phyloP scores from a whole-genome alignment of 2,329 filamentous ascomycete species.

The Aspergillus niger region DNA sequence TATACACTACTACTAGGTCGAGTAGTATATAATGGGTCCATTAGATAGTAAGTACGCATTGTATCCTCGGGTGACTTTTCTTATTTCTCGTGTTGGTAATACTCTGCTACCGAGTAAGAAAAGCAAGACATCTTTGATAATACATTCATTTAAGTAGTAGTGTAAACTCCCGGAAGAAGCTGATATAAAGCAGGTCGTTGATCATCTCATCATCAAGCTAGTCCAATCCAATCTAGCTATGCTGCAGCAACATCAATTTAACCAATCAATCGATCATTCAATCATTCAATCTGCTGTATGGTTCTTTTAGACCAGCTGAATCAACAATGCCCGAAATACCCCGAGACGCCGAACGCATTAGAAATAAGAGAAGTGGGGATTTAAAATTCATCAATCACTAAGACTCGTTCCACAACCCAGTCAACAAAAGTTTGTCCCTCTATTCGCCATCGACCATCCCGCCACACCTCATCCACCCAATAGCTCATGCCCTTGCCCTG shows the following conservation, averaged over 20 bases:
- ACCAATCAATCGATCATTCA: neutral
- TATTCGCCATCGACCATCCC: constrained; percentile 43
- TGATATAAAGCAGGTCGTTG: neutral
- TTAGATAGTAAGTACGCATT: too few species aligned
- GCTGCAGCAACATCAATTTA: neutral
- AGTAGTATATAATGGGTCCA: too few species aligned
- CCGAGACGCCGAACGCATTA: neutral
- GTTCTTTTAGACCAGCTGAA: too few species aligned
- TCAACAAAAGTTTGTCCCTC: constrained; percentile 45
- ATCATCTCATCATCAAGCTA: constrained; percentile 10
- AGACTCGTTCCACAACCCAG: constrained; percentile 43
- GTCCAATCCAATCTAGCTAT: neutral
- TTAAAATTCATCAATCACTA: constrained; percentile 27
- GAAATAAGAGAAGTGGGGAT: neutral
- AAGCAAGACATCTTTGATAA: too few species aligned
- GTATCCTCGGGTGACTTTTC: too few species aligned
- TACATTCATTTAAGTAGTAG: too few species aligned
- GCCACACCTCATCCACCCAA: constrained; percentile 42
- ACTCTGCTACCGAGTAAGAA: too few species aligned
- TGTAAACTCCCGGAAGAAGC: neutral
- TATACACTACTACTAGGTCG: neutral
- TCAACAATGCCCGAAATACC: neutral
- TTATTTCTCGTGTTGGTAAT: too few species aligned
- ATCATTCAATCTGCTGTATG: neutral
- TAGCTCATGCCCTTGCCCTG: constrained; percentile 32